Percentiles rank a stretch among this genome's conserved stretches.
phyloP scores from a whole-genome alignment of 1,284 basidiomycete genomes.

The Ceratorhiza oryzae-sativae region DNA sequence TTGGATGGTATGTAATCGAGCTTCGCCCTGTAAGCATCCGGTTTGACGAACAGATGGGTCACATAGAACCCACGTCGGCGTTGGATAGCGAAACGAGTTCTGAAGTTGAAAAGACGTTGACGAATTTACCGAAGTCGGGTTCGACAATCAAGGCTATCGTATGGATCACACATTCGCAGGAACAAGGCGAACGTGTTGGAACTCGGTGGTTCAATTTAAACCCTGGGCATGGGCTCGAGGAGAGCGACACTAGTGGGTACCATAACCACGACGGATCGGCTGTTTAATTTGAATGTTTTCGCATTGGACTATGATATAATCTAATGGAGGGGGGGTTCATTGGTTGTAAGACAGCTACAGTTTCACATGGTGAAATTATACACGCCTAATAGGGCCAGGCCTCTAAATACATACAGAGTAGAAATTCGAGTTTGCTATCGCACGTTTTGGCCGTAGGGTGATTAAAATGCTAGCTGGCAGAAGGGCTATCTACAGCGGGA shows the following conservation, averaged over 20 bases:
- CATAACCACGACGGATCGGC: conserved; percentile 7
- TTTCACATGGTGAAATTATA: conserved; percentile 34
- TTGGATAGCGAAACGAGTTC: conserved; percentile 73
- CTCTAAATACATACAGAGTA: conserved; percentile 36
- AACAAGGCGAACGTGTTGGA: conserved; percentile 77
- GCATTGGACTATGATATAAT: neutral
- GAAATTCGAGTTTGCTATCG: neutral
- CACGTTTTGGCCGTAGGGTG: conserved; percentile 10
- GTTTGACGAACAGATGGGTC: too few relatives aligned
- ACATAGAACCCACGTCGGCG: conserved; percentile 87
- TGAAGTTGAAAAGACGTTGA: conserved; percentile 69
- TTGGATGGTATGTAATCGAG: conserved; percentile 75
- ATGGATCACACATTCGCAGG: conserved; percentile 87
- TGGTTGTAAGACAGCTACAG: neutral
- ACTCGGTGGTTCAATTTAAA: conserved; percentile 56
- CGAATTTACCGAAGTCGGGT: conserved; percentile 59
- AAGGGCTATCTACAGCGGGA: conserved; percentile 26
- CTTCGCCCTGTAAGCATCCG: too few relatives aligned
- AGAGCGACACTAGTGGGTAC: conserved; percentile 23
- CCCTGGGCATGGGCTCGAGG: conserved; percentile 19
- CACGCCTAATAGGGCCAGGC: conserved; percentile 30
- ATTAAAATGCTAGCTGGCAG: neutral
- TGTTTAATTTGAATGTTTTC: neutral
- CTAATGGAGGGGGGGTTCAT: conserved; percentile 28
- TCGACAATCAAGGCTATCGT: conserved; percentile 72